phyloP scores from a whole-genome alignment of 257 asterid genomes.

The Lycium barbarum region DNA sequence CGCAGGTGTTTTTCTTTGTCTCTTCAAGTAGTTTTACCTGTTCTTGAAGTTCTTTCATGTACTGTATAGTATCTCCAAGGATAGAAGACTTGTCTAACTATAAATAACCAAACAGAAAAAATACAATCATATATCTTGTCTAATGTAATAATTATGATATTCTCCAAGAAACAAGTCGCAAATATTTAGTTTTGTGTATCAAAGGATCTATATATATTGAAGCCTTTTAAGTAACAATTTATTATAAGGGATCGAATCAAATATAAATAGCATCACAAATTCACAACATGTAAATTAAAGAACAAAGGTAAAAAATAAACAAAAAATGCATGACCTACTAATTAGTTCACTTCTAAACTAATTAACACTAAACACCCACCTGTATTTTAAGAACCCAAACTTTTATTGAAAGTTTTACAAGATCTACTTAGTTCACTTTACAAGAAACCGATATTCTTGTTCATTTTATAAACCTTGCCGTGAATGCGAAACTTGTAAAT shows the following conservation, averaged over 20 bases:
- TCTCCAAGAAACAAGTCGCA: neutral
- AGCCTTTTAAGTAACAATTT: too few relatives aligned
- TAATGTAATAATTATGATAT: neutral
- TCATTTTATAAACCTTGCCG: too few relatives aligned
- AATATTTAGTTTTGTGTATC: too few relatives aligned
- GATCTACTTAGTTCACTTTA: too few relatives aligned
- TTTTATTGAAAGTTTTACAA: neutral
- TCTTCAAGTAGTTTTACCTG: conserved; percentile 49
- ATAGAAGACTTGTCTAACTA: conserved; percentile 46
- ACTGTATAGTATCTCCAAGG: conserved; percentile 39
- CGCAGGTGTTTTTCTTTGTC: conserved; percentile 29
- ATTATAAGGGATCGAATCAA: too few relatives aligned
- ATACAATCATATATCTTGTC: neutral
- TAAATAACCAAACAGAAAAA: neutral
- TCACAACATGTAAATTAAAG: too few relatives aligned
- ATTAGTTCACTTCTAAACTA: neutral
- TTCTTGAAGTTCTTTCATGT: conserved; percentile 54
- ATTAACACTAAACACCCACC: neutral
- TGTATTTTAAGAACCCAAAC: neutral
- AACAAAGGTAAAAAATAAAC: too few relatives aligned
- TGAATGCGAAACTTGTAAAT: too few relatives aligned
- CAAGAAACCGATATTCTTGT: too few relatives aligned
- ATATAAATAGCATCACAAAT: too few relatives aligned
- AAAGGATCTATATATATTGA: too few relatives aligned
- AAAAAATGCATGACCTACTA: too few relatives aligned